Evolutionary conservation across 805 yeast genomes (phyloP).

Genomic region (Suhomyces prunicola): DNA sequence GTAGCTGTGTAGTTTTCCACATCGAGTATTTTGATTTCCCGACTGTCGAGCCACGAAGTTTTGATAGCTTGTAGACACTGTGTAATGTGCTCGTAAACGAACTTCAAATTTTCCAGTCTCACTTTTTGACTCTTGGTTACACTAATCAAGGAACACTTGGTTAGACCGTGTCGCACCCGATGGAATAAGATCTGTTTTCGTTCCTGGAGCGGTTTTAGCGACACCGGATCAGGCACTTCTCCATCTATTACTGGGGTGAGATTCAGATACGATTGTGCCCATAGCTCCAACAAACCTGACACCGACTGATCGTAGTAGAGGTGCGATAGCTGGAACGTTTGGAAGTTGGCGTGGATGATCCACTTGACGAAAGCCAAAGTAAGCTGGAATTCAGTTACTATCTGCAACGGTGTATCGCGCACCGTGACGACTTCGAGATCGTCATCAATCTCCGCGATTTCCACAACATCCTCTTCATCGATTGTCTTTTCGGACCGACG

Average conservation of each 20-base stretch:
- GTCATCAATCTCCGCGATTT: neutral
- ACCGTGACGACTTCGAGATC: slow-evolving; percentile 12
- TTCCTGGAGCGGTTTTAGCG: neutral
- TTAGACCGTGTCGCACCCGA: slow-evolving; percentile 21
- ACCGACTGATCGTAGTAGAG: slow-evolving; percentile 19
- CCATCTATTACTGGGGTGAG: neutral
- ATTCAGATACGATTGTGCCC: slow-evolving; percentile 2
- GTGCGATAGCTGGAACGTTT: slow-evolving; percentile 16
- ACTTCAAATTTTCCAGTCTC: slow-evolving; percentile 9
- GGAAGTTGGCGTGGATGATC: slow-evolving; percentile 15
- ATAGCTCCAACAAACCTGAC: slow-evolving; percentile 14
- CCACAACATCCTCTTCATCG: neutral
- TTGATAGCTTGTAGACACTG: slow-evolving; percentile 2
- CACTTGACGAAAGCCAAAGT: slow-evolving; percentile 18
- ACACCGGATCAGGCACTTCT: neutral
- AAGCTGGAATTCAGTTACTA: slow-evolving; percentile 22
- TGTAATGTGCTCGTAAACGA: slow-evolving; percentile 10
- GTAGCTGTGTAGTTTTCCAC: slow-evolving; percentile 13
- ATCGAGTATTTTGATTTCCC: slow-evolving; percentile 8
- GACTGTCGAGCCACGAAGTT: neutral
- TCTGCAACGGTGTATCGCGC: slow-evolving; percentile 11
- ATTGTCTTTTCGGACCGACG: neutral
- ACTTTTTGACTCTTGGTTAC: slow-evolving; percentile 24
- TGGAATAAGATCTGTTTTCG: slow-evolving; percentile 18
- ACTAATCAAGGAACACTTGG: slow-evolving; percentile 17